A percentile compares a stretch with the other conserved stretches of the same genome.
Evolutionary conservation across 2,329 filamentous ascomycete species (phyloP).

Genomic region (Davidsoniella eucalypti): DNA sequence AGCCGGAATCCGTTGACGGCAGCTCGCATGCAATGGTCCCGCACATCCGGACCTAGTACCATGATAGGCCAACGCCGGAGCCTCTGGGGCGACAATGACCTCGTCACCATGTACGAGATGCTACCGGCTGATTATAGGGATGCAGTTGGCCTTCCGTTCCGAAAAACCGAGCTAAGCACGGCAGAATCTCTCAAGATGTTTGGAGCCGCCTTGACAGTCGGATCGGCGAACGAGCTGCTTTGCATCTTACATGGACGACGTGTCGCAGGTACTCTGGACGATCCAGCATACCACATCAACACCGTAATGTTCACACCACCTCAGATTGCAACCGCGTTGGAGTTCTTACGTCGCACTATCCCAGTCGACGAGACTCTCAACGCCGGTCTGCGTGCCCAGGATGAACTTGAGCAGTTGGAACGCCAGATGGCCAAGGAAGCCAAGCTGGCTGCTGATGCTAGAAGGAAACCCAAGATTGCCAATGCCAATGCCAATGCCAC

Average conservation of each 20-base stretch:
- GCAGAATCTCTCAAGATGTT: constrained; percentile 33
- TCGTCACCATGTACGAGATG: constrained; percentile 38
- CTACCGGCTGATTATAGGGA: constrained; percentile 42
- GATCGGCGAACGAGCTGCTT: constrained; percentile 35
- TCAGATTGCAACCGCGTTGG: constrained; percentile 31
- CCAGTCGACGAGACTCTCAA: constrained; percentile 44
- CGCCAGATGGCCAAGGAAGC: constrained; percentile 16
- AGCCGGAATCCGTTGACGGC: not conserved
- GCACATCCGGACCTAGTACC: not conserved
- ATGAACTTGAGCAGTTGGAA: constrained; percentile 41
- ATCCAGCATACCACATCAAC: constrained; percentile 34
- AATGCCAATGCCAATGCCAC: constrained; percentile 13
- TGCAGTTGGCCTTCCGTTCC: constrained; percentile 36
- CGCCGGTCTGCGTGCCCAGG: constrained; percentile 44
- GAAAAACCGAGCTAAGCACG: constrained; percentile 30
- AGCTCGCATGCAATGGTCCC: constrained; percentile 11
- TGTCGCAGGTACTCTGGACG: constrained; percentile 46
- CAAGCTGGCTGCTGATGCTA: constrained; percentile 2
- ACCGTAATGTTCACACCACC: constrained; percentile 27
- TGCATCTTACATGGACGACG: constrained; percentile 44
- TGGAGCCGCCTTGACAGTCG: constrained; percentile 27
- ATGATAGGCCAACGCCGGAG: constrained; percentile 3
- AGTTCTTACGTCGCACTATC: constrained; percentile 36
- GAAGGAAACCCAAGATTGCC: not conserved
- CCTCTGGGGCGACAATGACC: constrained; percentile 14